These are phyloP conservation scores for Zygosaccharomyces bailii DNA, from an alignment of 805 yeast species.

Conservation along the genomic window DNA sequence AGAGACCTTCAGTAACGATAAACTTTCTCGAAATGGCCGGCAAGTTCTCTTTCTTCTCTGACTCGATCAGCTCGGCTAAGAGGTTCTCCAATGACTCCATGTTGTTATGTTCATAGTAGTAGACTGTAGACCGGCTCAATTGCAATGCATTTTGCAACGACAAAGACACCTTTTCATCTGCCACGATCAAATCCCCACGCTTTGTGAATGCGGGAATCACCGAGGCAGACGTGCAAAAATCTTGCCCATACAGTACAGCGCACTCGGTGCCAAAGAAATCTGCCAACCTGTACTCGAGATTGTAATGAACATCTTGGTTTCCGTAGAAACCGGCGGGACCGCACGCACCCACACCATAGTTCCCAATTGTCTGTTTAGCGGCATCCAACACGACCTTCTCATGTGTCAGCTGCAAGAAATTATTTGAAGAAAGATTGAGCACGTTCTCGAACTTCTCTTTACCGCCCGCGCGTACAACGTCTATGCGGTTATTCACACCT, in stretches of 20 bases:
- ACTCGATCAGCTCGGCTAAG: slow-evolving; percentile 56
- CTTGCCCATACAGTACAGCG: slow-evolving; percentile 89
- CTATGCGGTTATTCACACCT: slow-evolving; percentile 39
- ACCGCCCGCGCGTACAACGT: slow-evolving; percentile 29
- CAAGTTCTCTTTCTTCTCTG: slow-evolving; percentile 52
- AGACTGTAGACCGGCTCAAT: slow-evolving; percentile 78
- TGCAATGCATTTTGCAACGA: slow-evolving; percentile 85
- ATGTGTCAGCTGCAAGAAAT: slow-evolving; percentile 62
- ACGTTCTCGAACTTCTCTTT: slow-evolving; percentile 38
- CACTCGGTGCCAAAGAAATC: slow-evolving; percentile 71
- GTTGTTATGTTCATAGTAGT: slow-evolving; percentile 79
- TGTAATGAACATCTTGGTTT: slow-evolving; percentile 84
- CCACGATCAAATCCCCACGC: slow-evolving; percentile 90
- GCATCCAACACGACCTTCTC: slow-evolving; percentile 45
- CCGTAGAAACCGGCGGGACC: slow-evolving; percentile 99
- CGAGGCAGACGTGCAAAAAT: slow-evolving; percentile 78
- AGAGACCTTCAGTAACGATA: slow-evolving; percentile 87
- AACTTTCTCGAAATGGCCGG: slow-evolving; percentile 81
- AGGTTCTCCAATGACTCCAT: slow-evolving; percentile 74
- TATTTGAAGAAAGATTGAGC: slow-evolving; percentile 66
- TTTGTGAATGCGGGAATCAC: slow-evolving; percentile 91
- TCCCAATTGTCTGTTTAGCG: slow-evolving; percentile 56
- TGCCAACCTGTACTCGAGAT: slow-evolving; percentile 73
- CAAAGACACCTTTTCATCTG: slow-evolving; percentile 72
- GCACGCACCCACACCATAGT: slow-evolving; percentile 94